Conservation (phyloP, 106 monocot genomes). For the Agapanthus africanus region DNA sequence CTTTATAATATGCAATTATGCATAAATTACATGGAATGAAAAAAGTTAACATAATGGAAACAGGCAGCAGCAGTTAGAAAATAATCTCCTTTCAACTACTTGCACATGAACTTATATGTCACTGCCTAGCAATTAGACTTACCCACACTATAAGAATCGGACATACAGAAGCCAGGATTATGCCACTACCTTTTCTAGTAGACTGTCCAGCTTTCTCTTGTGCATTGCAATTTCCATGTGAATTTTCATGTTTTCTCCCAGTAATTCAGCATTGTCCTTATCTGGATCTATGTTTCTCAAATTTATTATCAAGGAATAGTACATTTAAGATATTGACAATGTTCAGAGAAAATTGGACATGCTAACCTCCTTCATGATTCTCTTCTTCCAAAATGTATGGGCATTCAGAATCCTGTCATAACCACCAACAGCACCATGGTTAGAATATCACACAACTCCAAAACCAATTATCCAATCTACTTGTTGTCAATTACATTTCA, state of each 20-base stretch:
- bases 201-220: conserved; percentile 39
- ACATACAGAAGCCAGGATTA: not conserved
- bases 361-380: conserved; percentile 26
- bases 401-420: conserved; percentile 53
- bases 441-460: not conserved
- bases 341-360: not conserved
- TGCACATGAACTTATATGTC: not conserved
- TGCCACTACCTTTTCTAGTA: conserved; percentile 43
- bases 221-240: conserved; percentile 27
- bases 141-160: not conserved
- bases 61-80: not conserved
- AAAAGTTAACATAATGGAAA: not conserved
- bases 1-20: not conserved
- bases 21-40: not conserved
- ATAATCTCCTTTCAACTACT: not conserved
- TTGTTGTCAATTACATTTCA: not conserved
- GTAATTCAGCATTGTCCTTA: conserved; percentile 15
- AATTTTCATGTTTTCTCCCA: conserved; percentile 38
- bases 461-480: not conserved
- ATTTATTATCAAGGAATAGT: not conserved
- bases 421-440: not conserved
- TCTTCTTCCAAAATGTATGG: conserved; percentile 42
- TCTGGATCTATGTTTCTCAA: conserved; percentile 22
- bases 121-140: not conserved
- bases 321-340: not conserved